Evolutionary conservation across 75 land plant species (phyloP), one percentile per base, ranked within the genome.

Genomic region (Adiantum capillusveneris): DNA sequence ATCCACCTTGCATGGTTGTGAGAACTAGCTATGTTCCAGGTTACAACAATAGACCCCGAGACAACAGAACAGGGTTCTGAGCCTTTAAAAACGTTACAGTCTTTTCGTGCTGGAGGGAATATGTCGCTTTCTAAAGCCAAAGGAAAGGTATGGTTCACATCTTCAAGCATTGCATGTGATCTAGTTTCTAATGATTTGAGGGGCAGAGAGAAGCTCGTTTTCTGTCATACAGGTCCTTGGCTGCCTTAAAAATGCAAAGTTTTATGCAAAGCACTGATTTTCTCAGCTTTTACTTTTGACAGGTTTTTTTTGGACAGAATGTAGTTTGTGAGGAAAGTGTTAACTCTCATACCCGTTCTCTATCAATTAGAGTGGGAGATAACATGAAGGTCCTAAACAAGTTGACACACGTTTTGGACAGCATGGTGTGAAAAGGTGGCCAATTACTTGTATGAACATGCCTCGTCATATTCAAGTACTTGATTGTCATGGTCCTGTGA

Each of bases 271-370:
- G 9, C 37, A 34, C n/a, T 34, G 9, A 34, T 34, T 5, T 34
- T 34, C 7, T 5, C 9, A 3, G 9, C 37, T 34, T 34, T 3
- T 19, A 29, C 57, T 30, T 42, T 75, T 29, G n/a, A n/a, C 79
- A 89, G 95, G 75, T 89, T 19, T 89, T 71, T 53, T 82, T 89
- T 67, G 95, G 95, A 14, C 90, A 89, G 62, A 89, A 86, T 70
- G 25, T 82, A 17, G 75, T 89, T 1, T 89, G 95, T 52, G 72
- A 70, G 54, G 83, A 85, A 44, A 70, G 64, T 26, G 20, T 56
- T 21, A 24, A 28, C 42, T 28, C 57, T 19, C 31, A 61, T 25
- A 2, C 2, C 2, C 25, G 44, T 11, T 11, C 17, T 2, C 12
- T 16, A 2, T 44, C 51, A 14, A 46, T 61, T 2, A 16, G 24